Conservation (phyloP, 2,329 filamentous ascomycete genomes). For the Fusarium sp. region DNA sequence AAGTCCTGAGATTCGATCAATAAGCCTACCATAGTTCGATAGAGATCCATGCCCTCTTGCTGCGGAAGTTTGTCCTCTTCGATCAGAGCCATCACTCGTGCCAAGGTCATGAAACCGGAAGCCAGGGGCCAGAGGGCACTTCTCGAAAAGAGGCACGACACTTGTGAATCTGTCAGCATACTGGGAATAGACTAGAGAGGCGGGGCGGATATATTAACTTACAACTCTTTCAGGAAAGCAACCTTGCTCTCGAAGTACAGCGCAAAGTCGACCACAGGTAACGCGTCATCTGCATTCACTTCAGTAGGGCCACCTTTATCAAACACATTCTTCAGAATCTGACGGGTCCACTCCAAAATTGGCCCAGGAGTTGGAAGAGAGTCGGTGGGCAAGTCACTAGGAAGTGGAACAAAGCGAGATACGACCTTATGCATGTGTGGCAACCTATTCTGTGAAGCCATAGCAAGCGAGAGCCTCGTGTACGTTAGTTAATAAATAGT, state of each 20-base stretch:
- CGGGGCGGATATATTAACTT: not conserved
- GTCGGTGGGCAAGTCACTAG: not conserved
- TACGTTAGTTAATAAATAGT: not conserved
- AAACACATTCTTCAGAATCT: not conserved
- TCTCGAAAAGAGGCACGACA: constrained; percentile 8
- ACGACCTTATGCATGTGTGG: not conserved
- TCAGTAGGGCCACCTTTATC: not conserved
- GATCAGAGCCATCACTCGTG: not conserved
- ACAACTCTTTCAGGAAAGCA: constrained; percentile 13
- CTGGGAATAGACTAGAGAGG: too few species aligned
- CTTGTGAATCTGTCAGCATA: constrained; percentile 6
- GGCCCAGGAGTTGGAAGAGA: not conserved
- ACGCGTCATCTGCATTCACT: constrained; percentile 10
- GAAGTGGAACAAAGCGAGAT: not conserved
- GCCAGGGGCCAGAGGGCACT: not conserved
- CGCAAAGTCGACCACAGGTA: constrained; percentile 17
- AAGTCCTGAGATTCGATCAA: constrained; percentile 1
- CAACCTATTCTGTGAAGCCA: not conserved
- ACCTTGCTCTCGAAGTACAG: constrained; percentile 21
- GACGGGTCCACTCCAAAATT: constrained; percentile 22
- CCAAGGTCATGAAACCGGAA: constrained; percentile 19
- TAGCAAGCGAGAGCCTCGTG: not conserved
- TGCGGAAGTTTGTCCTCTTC: not conserved
- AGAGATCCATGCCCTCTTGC: not conserved
- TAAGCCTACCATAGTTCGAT: not conserved